Percentiles rank a stretch among this genome's conserved stretches.
Evolutionary conservation across 23 red algal genomes (phyloP).

Genomic region (Gracilaria gracilis): DNA sequence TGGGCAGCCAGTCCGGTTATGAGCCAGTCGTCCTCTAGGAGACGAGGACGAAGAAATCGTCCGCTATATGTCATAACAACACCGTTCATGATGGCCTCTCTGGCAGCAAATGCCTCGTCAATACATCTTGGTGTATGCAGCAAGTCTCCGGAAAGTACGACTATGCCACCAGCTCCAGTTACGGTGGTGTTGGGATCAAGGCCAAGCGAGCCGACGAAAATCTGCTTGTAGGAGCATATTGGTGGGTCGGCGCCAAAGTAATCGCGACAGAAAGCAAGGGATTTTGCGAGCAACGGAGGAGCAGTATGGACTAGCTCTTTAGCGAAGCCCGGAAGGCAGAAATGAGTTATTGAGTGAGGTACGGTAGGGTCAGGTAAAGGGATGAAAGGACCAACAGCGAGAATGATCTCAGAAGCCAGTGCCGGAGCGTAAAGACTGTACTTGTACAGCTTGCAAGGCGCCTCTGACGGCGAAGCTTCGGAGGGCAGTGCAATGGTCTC

Average conservation of each 20-base stretch:
- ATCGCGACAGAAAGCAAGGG: slow-evolving; percentile 72
- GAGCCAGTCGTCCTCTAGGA: slow-evolving; percentile 79
- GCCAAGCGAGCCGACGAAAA: slow-evolving; percentile 77
- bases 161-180: slow-evolving; percentile 78
- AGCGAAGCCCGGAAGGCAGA: slow-evolving; percentile 86
- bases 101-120: slow-evolving; percentile 79
- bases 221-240: slow-evolving; percentile 74
- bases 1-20: slow-evolving; percentile 77
- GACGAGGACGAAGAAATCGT: slow-evolving; percentile 71
- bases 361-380: slow-evolving; percentile 84
- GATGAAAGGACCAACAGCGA: slow-evolving; percentile 86
- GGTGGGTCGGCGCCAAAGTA: slow-evolving; percentile 83
- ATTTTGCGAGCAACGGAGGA: slow-evolving; percentile 80
- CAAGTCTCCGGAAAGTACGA: slow-evolving; percentile 66
- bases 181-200: slow-evolving; percentile 24
- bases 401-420: slow-evolving; percentile 76
- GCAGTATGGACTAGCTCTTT: slow-evolving; percentile 81
- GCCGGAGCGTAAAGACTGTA: slow-evolving; percentile 52
- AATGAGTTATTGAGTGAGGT: slow-evolving; percentile 84
- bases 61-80: slow-evolving; percentile 70
- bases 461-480: slow-evolving; percentile 32
- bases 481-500: slow-evolving; percentile 30
- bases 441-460: slow-evolving; percentile 42
- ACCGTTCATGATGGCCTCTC: slow-evolving; percentile 65
- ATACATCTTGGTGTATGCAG: slow-evolving; percentile 75